Evolutionary conservation across 2,329 filamentous ascomycete species (phyloP).

Genomic region (Kalmusia sp.): DNA sequence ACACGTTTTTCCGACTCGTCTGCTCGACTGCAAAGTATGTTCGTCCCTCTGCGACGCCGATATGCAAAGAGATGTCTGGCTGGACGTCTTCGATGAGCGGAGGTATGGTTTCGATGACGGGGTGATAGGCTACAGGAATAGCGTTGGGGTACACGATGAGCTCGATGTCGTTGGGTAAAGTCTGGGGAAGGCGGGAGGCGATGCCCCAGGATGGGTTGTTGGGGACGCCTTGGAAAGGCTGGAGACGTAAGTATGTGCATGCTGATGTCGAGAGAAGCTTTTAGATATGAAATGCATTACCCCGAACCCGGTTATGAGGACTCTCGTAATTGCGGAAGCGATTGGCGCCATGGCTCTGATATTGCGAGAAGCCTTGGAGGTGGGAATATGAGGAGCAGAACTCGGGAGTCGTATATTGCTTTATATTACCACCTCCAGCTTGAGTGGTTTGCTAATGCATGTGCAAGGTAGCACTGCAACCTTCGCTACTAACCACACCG

Average conservation of each 20-base stretch:
- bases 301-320: slow-evolving; percentile 55
- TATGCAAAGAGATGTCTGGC: slow-evolving; percentile 72
- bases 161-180: slow-evolving; percentile 51
- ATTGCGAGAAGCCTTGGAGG: slow-evolving; percentile 1
- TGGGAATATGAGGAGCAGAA: too few relatives aligned
- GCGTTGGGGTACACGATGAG: slow-evolving; percentile 71
- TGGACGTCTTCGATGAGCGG: slow-evolving; percentile 61
- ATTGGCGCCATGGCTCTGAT: slow-evolving; percentile 19
- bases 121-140: slow-evolving; percentile 73
- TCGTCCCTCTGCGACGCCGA: slow-evolving; percentile 75
- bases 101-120: slow-evolving; percentile 70
- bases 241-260: not conserved
- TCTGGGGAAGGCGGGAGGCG: slow-evolving; percentile 68
- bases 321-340: slow-evolving; percentile 34
- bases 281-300: slow-evolving; percentile 32
- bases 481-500: too few relatives aligned
- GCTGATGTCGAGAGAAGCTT: not conserved
- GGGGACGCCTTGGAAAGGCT: slow-evolving; percentile 77
- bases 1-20: slow-evolving; percentile 73
- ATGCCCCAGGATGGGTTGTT: slow-evolving; percentile 85
- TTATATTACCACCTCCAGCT: too few relatives aligned
- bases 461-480: too few relatives aligned
- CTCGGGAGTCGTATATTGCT: too few relatives aligned
- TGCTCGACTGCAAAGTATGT: slow-evolving; percentile 75
- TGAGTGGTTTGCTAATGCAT: too few relatives aligned